These are phyloP conservation scores for Ordospora colligata DNA, from an alignment of 371 early-diverging fungal genomes.

Conservation along the genomic window DNA sequence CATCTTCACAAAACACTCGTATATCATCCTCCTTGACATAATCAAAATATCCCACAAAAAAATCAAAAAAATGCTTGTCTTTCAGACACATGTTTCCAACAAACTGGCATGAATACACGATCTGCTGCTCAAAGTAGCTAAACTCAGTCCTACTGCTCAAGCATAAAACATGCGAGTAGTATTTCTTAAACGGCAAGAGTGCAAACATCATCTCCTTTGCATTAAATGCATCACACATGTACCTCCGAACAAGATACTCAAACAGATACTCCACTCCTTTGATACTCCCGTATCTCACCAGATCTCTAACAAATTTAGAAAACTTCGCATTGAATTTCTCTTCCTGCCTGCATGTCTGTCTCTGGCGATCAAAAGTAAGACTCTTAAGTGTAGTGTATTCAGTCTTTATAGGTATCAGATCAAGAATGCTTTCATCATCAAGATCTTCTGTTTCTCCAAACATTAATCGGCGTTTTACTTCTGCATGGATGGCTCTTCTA, in stretches of 20 bases:
- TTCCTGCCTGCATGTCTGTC: conserved; percentile 32
- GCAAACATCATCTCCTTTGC: conserved; percentile 39
- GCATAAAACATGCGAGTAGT: conserved; percentile 14
- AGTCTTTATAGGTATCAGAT: conserved; percentile 7
- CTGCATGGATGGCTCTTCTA: background rate
- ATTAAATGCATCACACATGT: conserved; percentile 38
- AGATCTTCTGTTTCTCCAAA: conserved; percentile 30
- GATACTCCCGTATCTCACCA: background rate
- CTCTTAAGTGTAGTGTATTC: conserved; percentile 21
- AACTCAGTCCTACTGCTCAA: background rate
- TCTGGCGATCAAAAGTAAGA: conserved; percentile 40
- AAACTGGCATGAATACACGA: conserved; percentile 8
- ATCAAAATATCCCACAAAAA: conserved; percentile 40
- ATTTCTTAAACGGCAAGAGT: conserved; percentile 30
- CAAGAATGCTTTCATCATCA: conserved; percentile 39
- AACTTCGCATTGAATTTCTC: conserved; percentile 41
- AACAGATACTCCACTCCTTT: conserved; percentile 29
- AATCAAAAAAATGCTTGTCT: conserved; percentile 21
- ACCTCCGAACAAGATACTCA: conserved; percentile 48
- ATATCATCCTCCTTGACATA: conserved; percentile 13
- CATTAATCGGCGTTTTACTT: background rate
- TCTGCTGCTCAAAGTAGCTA: conserved; percentile 1
- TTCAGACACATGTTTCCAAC: conserved; percentile 20
- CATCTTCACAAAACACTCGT: conserved; percentile 12
- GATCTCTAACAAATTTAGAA: conserved; percentile 14